Evolutionary conservation across 352 stramenopile genomes (phyloP), one percentile per base, ranked within the genome.

Genomic region (Pythium insidiosum): DNA sequence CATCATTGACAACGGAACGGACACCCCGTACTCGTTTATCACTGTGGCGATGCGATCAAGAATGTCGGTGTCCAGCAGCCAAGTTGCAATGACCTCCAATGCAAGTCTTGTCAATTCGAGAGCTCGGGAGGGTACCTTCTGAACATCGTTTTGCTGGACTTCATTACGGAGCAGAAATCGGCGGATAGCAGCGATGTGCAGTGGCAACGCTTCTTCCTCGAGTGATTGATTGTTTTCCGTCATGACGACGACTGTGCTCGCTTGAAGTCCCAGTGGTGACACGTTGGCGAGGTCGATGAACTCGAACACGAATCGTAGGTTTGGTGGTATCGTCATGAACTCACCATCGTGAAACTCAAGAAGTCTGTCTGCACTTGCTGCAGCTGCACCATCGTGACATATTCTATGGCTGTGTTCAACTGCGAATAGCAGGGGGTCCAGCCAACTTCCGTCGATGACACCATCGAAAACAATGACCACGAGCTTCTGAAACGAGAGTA

Each of bases 221-320:
- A 48, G 45, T 3, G 52, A 43, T 31, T 30, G 22, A 15, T 39
- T 19, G 13, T 61, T 36, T 5, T 34, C 16, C 49, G 43, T 15
- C 16, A 57, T 51, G 4, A 57, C 38, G 12, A 57, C 54, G 19
- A 63, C 20, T 13, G 37, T 20, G 25, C 38, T 53, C 9, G 46
- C 19, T 24, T 57, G 44, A 11, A 64, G 68, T 18, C 57, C 24
- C 2, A 33, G 29, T 0, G 54, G 54, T 9, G 47, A 50, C 15
- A 43, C 54, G 10, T 50, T 42, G 2, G 47, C 18, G 2, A 63
- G 37, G 18, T 21, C 48, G 34, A 75, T 35, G 0, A 69, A 61
- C 43, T 90, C 78, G 23, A 88, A 87, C 0, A 81, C 1, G 20
- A 90, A 66, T 0, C 63, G 73, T 12, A 90, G 20, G 19, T 86